Percentiles rank a stretch among this genome's conserved stretches.
Evolutionary conservation across 192 early-diverging fungal species (phyloP).

Genomic region (Rhizophlyctis rosea): DNA sequence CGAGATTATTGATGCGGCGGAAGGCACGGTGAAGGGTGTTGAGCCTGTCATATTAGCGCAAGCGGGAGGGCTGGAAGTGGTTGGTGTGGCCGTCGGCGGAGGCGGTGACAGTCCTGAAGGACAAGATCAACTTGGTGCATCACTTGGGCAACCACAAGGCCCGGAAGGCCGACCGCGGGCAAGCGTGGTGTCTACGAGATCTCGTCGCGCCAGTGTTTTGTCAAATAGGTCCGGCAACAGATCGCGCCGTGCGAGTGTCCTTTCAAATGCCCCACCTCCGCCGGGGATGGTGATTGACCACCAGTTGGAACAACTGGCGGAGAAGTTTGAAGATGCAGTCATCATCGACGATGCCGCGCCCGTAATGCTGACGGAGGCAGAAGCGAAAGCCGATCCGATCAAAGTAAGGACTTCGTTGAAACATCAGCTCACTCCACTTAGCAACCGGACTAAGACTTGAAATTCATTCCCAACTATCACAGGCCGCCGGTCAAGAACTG

Average conservation of each 20-base stretch:
- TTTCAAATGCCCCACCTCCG: no score
- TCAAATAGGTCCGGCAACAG: no score
- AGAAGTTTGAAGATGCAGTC: constrained; percentile 32
- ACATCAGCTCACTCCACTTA: not conserved
- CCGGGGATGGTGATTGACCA: not conserved
- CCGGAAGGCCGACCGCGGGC: no score
- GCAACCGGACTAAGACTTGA: no score
- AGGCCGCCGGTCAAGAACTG: constrained; percentile 55
- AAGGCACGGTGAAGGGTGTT: no score
- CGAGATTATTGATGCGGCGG: not conserved
- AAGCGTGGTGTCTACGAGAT: no score
- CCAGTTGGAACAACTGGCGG: constrained; percentile 13
- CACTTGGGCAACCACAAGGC: no score
- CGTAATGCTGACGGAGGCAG: constrained; percentile 33
- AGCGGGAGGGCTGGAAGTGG: not conserved
- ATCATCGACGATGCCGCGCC: constrained; percentile 46
- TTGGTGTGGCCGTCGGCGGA: no score
- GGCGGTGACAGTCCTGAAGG: no score
- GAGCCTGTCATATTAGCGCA: not conserved
- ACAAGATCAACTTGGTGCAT: no score
- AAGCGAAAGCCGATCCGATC: constrained; percentile 47
- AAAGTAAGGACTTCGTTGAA: constrained; percentile 32
- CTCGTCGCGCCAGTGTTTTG: not conserved
- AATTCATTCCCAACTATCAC: not conserved
- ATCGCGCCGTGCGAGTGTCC: no score